These are phyloP conservation scores for Entomortierella beljakovae DNA, from an alignment of 192 early-diverging fungal species.

Conservation along the genomic window DNA sequence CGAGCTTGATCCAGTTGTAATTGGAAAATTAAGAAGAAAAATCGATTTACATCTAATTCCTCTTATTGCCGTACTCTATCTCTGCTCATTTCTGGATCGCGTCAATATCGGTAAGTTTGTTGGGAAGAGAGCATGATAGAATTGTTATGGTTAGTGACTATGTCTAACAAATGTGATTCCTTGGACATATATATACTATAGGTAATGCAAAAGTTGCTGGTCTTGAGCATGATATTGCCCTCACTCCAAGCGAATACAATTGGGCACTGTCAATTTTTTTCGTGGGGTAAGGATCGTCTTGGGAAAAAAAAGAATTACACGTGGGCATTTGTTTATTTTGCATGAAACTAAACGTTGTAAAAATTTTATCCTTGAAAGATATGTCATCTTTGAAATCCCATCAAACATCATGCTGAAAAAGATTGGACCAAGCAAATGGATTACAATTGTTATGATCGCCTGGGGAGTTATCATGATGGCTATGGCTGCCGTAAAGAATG, in stretches of 20 bases:
- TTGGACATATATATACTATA: not conserved
- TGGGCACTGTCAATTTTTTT: constrained; percentile 77
- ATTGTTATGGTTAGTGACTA: not conserved
- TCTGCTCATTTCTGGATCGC: constrained; percentile 79
- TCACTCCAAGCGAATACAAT: constrained; percentile 63
- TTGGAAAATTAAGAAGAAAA: constrained; percentile 62
- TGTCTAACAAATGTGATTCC: not conserved
- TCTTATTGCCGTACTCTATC: constrained; percentile 72
- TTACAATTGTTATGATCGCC: constrained; percentile 65
- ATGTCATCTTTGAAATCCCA: constrained; percentile 81
- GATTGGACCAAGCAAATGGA: constrained; percentile 67
- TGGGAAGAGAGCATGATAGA: not conserved
- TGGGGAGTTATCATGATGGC: constrained; percentile 66
- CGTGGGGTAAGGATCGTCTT: constrained; percentile 69
- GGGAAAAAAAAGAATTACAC: not conserved
- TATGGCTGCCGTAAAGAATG: constrained; percentile 61
- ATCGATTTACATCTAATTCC: constrained; percentile 75
- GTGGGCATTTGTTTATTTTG: not conserved
- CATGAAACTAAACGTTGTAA: too few species aligned
- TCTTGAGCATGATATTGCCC: constrained; percentile 56
- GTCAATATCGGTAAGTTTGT: constrained; percentile 44
- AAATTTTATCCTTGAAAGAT: too few species aligned
- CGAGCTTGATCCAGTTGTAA: constrained; percentile 18
- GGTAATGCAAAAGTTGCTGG: constrained; percentile 72
- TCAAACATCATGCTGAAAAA: constrained; percentile 75